Percentiles rank a stretch among this genome's conserved stretches.
These are phyloP conservation scores for Alternaria solani DNA, from an alignment of 2,329 filamentous ascomycete genomes.

Conservation along the genomic window DNA sequence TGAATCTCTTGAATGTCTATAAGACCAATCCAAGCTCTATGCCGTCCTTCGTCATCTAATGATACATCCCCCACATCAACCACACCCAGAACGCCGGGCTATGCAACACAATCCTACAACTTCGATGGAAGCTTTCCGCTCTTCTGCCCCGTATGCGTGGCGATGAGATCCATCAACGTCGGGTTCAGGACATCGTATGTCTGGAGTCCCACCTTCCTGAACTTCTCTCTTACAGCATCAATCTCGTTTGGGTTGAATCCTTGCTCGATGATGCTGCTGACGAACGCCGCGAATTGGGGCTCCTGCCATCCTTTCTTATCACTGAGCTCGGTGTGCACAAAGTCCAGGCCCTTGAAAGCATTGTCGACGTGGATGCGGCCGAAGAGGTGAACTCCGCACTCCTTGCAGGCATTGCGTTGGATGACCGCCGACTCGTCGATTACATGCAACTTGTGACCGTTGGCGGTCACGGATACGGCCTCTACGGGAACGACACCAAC, in stretches of 20 bases:
- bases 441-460: constrained; percentile 65
- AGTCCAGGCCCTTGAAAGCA: constrained; percentile 73
- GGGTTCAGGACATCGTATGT: constrained; percentile 70
- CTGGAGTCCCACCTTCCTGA: constrained; percentile 65
- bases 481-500: constrained; percentile 68
- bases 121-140: constrained; percentile 41
- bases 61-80: not conserved
- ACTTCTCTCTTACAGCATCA: constrained; percentile 62
- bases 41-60: constrained; percentile 4
- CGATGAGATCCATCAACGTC: constrained; percentile 65
- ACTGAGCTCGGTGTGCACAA: constrained; percentile 71
- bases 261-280: constrained; percentile 73
- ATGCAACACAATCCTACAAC: constrained; percentile 21
- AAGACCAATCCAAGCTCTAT: constrained; percentile 3
- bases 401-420: constrained; percentile 59
- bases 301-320: constrained; percentile 72
- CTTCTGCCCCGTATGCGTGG: constrained; percentile 63
- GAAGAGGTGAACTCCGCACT: constrained; percentile 67
- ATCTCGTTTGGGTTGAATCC: constrained; percentile 66
- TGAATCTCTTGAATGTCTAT: not conserved
- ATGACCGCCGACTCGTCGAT: constrained; percentile 64
- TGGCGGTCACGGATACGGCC: constrained; percentile 65
- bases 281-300: constrained; percentile 74
- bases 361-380: constrained; percentile 72
- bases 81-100: constrained; percentile 2